Evolutionary conservation across 2,329 filamentous ascomycete species (phyloP), one percentile per base, ranked within the genome.

Genomic region (Endocalyx cinctus): DNA sequence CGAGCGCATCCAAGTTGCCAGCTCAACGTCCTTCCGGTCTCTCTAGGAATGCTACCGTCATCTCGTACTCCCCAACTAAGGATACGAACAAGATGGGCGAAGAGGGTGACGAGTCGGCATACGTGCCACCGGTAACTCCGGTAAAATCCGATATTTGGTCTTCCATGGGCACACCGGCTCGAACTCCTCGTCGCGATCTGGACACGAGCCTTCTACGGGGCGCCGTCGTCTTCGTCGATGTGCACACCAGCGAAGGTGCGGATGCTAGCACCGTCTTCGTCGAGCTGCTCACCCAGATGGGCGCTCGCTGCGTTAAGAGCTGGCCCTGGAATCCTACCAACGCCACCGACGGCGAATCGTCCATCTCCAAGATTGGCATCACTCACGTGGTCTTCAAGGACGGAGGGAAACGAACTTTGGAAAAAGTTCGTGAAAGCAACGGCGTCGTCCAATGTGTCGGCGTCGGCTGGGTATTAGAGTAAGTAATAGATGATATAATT

Each of bases 351-450:
- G 51, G 50, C 22, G 65, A 69, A 11, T 50, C 52, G 5, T 56
- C 59, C 11, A 55, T 58, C 26, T 55, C 56, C 30, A 83, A 79
- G 54, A 66, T 87, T 38, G 84, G 82, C 5, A 86, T 94, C 48
- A 94, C 87, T 0, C 88, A 95, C 52, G 84, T 95, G 6, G 78
- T 95, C 6, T 95, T 81, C 68, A 95, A 94, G 58, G 88, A 94
- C 52, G 88, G 88, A 28, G 80, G 80, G 26, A 81, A 82, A 51
- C 72, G 82, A 17, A 94, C 87, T 1, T 62, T 95, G 45, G 82
- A 94, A 54, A 94, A 88, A 60, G 82, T 90, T 6, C 72, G 79
- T 37, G 74, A 82, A 48, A 80, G 77, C 25, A 72, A 75, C 11
- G 86, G 86, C 5, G 69, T 85, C 18, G 84, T 95, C 23, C 80